Base-by-base conservation (phyloP, 441 rosid species). In the Melastoma candidum region DNA sequence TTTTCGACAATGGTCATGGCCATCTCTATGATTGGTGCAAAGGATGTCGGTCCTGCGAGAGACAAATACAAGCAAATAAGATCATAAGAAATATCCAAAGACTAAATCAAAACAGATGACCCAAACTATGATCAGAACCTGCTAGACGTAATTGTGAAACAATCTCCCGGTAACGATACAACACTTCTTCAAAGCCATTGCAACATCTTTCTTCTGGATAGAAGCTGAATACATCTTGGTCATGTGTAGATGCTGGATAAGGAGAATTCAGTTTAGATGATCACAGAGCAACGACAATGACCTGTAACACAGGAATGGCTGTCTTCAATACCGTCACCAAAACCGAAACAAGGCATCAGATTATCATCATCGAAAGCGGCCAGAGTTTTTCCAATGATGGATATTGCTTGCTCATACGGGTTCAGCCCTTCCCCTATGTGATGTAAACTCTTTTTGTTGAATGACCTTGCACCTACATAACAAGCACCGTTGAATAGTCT, bases 351-450 rank as follows among this genome's bases (percentile, higher is more conserved):
- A 0, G 94, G 94, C 61, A 84, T 82, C 68, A 84, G 63, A 63
- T 82, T 84, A 54, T 84, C 94, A 68, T 84, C 94, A 27, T 84
- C 89, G 59, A 82, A 84, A 63, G 70, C 79, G 43, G 81, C 81
- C 64, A 84, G 73, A 27, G 86, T 84, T 75, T 77, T 80, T 58
- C 87, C 94, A 45, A 84, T 73, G 48, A 84, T 84, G 8, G 86
- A 68, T 63, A 84, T 82, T 2, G 94, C 94, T 67, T 82, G 89
- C 59, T 84, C 78, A 12, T 84, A 84, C 7, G 94, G 94, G 65
- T 84, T 84, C 13, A 58, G 73, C 67, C 57, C 71, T 54, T 60
- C 67, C 43, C 86, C 80, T 53, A 80, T 68, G 59, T 65, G 77
- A 58, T 84, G 94, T 78, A 84, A 64, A 70, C 94, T 82, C 64